Evolutionary conservation across 2,329 filamentous ascomycete genomes (phyloP).

Genomic region (Sporothrix brasiliensis): DNA sequence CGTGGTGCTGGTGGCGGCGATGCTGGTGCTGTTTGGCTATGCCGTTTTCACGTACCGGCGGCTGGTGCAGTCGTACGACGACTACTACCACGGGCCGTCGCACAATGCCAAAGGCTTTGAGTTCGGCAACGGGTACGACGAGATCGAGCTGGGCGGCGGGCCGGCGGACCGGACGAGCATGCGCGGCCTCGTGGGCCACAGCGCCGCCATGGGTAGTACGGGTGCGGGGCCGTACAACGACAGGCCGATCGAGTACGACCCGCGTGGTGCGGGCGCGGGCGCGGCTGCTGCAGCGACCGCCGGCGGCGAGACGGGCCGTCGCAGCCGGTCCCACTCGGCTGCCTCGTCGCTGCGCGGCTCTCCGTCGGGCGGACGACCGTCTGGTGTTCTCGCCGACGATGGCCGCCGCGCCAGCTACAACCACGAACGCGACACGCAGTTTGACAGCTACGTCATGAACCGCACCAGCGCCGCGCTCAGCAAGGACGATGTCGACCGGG

Average conservation of each 20-base stretch:
- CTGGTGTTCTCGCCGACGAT: background rate
- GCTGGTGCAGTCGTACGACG: conserved; percentile 44
- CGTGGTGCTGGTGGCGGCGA: conserved; percentile 51
- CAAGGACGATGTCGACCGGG: conserved; percentile 42
- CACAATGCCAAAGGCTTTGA: conserved; percentile 55
- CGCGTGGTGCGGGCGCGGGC: background rate
- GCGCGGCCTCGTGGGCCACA: background rate
- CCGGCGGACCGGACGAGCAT: background rate
- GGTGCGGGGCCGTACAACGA: conserved; percentile 33
- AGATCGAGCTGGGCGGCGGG: conserved; percentile 40
- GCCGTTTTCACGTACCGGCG: conserved; percentile 53
- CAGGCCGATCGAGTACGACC: conserved; percentile 33
- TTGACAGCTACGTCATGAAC: conserved; percentile 38
- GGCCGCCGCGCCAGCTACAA: conserved; percentile 36
- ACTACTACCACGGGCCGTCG: conserved; percentile 56
- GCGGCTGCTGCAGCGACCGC: background rate
- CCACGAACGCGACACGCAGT: conserved; percentile 41
- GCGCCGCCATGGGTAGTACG: conserved; percentile 34
- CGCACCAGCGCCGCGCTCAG: conserved; percentile 33
- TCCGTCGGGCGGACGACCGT: background rate
- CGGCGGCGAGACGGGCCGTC: conserved; percentile 28
- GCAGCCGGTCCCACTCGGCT: conserved; percentile 32
- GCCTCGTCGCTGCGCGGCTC: conserved; percentile 18
- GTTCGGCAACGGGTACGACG: conserved; percentile 43
- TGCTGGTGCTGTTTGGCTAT: conserved; percentile 52